Conservation (phyloP, 345 rosid species). For the Lepidium didymum region DNA sequence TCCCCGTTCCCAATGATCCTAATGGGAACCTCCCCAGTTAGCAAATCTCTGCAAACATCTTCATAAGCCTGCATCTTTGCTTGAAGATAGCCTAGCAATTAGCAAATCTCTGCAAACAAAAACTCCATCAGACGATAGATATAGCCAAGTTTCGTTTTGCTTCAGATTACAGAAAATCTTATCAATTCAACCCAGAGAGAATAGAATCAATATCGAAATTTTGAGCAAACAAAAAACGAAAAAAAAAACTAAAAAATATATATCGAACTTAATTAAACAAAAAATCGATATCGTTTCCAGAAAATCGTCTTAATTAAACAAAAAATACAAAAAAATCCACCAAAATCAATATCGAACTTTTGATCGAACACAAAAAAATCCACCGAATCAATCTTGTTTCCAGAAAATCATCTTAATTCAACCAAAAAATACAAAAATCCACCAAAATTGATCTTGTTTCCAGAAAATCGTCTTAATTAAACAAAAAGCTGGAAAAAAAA, state of each 20-base stretch:
- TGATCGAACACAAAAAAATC: background rate
- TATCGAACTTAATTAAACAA: too few relatives aligned
- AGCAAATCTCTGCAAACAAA: slow-evolving; percentile 5
- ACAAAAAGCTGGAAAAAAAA: background rate
- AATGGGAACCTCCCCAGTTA: slow-evolving; percentile 73
- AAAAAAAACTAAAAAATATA: background rate
- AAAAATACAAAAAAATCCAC: background rate
- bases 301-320: too few relatives aligned
- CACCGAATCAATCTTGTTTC: background rate
- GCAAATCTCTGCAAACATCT: slow-evolving; percentile 7
- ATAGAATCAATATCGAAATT: background rate
- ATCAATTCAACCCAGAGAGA: background rate
- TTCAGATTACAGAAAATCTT: background rate
- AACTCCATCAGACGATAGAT: background rate
- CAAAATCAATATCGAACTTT: background rate
- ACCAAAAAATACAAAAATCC: background rate
- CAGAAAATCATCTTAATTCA: background rate
- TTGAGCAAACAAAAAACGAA: background rate
- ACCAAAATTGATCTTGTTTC: background rate
- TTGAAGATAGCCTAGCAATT: background rate
- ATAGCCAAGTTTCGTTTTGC: background rate
- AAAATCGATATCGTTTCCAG: background rate
- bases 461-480: background rate
- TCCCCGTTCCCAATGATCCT: slow-evolving; percentile 88
- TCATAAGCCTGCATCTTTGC: slow-evolving; percentile 29